phyloP scores from a whole-genome alignment of 2,329 filamentous ascomycete genomes.

The Colletotrichum paranaense region DNA sequence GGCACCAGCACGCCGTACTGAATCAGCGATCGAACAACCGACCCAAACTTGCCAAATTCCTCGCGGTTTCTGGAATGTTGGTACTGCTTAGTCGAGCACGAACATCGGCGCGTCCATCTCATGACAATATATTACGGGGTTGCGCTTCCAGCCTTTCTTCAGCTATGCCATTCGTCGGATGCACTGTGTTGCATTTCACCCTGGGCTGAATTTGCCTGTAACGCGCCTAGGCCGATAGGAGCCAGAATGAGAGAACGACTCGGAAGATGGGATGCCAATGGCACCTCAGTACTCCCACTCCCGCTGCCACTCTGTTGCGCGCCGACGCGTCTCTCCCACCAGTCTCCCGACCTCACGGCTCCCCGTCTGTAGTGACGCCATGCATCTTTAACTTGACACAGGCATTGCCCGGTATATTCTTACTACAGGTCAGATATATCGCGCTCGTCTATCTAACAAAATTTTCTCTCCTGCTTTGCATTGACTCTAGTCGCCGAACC shows the following conservation, averaged over 20 bases:
- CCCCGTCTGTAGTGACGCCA: constrained; percentile 8
- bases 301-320: not conserved
- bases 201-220: constrained; percentile 22
- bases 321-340: not conserved
- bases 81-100: not conserved
- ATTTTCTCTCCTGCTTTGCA: not conserved
- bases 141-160: not conserved
- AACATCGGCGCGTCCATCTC: not conserved
- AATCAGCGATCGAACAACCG: not conserved
- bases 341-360: not conserved
- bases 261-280: not conserved
- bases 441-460: constrained; percentile 13
- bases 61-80: constrained; percentile 5
- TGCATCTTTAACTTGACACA: constrained; percentile 6
- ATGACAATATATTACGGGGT: not conserved
- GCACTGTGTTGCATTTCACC: constrained; percentile 28
- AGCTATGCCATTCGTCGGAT: not conserved
- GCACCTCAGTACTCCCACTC: not conserved
- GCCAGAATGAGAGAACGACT: not conserved
- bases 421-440: not conserved
- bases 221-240: constrained; percentile 12
- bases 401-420: not conserved
- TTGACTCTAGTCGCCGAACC: constrained; percentile 14
- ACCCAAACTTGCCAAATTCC: constrained; percentile 4
- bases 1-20: not conserved